A percentile compares a stretch with the other conserved stretches of the same genome.
Conservation (phyloP, 805 yeast genomes). For the Ogataea naganishii region DNA sequence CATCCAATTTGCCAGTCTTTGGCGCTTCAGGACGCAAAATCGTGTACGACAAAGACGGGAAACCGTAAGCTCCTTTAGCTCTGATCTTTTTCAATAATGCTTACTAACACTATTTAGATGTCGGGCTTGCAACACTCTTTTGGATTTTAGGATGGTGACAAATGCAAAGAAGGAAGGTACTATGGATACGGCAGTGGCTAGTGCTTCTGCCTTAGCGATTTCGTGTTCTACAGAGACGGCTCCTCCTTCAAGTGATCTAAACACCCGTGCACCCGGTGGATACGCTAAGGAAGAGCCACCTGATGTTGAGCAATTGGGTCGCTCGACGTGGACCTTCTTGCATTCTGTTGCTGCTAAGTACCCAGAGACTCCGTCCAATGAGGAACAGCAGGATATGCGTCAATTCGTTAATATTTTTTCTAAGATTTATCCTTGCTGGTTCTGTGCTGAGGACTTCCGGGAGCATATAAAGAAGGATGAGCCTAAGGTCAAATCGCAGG, state of each 20-base stretch:
- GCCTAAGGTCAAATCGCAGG: conserved; percentile 58
- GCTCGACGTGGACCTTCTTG: conserved; percentile 85
- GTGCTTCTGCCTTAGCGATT: conserved; percentile 3
- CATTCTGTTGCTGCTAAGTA: conserved; percentile 88
- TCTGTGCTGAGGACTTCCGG: conserved; percentile 82
- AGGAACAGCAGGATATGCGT: conserved; percentile 63
- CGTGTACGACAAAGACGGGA: conserved; percentile 80
- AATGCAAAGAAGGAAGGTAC: conserved; percentile 12
- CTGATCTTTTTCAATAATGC: not conserved
- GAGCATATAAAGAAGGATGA: conserved; percentile 43
- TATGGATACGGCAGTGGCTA: conserved; percentile 4
- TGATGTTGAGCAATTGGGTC: conserved; percentile 72
- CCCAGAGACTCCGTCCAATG: conserved; percentile 56
- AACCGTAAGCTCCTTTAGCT: conserved; percentile 56
- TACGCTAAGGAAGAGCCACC: conserved; percentile 66
- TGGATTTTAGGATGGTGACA: conserved; percentile 68
- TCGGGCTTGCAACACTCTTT: conserved; percentile 76
- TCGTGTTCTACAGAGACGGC: conserved; percentile 11
- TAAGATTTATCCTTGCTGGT: conserved; percentile 86
- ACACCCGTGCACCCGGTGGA: conserved; percentile 15
- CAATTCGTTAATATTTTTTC: conserved; percentile 66
- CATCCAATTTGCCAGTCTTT: conserved; percentile 35
- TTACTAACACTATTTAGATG: conserved; percentile 31
- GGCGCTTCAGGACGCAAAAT: conserved; percentile 63
- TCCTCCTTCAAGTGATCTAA: conserved; percentile 9